Evolutionary conservation across 345 rosid species (phyloP).

Genomic region (Populus simonii): DNA sequence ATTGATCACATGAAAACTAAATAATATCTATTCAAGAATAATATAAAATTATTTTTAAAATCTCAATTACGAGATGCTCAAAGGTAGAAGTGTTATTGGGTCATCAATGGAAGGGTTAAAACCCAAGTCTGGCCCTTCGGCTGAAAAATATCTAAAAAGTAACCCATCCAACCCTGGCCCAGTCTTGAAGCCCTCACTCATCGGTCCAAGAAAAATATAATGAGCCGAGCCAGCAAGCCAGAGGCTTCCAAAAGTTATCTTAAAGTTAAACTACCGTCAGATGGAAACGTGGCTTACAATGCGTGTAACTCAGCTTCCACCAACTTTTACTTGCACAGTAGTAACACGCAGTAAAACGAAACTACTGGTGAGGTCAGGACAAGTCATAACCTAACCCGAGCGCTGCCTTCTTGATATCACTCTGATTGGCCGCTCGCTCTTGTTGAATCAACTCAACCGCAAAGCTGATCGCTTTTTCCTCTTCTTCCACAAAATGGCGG

Average conservation of each 20-base stretch:
- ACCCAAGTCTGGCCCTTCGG: slow-evolving; percentile 46
- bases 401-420: not conserved
- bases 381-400: slow-evolving; percentile 12
- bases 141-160: slow-evolving; percentile 13
- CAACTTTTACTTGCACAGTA: slow-evolving; percentile 1
- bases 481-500: slow-evolving; percentile 54
- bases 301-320: not conserved
- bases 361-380: not conserved
- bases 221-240: not conserved
- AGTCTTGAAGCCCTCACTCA: not conserved
- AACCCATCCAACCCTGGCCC: not conserved
- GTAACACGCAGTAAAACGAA: slow-evolving; percentile 11
- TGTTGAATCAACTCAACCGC: slow-evolving; percentile 17
- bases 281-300: slow-evolving; percentile 11
- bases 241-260: not conserved
- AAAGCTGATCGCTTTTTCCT: slow-evolving; percentile 20
- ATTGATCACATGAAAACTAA: too few species aligned
- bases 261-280: not conserved
- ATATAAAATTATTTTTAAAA: too few species aligned
- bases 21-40: too few species aligned
- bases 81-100: slow-evolving; percentile 47
- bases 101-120: slow-evolving; percentile 55
- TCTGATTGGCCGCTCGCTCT: slow-evolving; percentile 16
- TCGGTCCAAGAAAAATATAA: not conserved
- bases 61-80: slow-evolving; percentile 25